Evolutionary conservation across 768 basidiomycete species (phyloP), one percentile per base, ranked within the genome.

Genomic region (Tylopilus balloui): DNA sequence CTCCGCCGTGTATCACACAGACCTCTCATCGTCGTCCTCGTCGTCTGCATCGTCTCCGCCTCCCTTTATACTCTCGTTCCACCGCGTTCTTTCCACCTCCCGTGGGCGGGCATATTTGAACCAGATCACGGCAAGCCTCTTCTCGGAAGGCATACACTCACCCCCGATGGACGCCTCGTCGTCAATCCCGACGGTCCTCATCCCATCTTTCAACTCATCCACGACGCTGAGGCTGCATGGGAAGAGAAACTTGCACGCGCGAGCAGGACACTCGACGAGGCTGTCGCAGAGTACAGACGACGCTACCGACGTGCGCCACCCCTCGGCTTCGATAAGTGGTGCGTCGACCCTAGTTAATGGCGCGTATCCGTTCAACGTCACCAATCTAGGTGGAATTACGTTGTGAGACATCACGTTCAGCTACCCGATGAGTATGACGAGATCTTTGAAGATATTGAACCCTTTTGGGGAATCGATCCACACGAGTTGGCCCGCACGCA

Each of bases 371-470:
- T n/a, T n/a, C n/a, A n/a, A n/a, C n/a, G n/a, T n/a, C n/a, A n/a
- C n/a, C n/a, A n/a, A n/a, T n/a, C 31, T 14, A 68, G 73, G 74
- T 77, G 74, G 75, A 53, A 64, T 19, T 77, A 73, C 48, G 70
- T 71, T 6, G 60, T 65, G n/a, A 53, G 55, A 42, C 53, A 77
- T 51, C 52, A 66, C 24, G 66, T 77, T 2, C 69, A 66, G 36
- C 63, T 77, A 1, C 71, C 69, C 14, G 76, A 77, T 51, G 75
- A 77, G 47, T 77, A 77, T 40, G 74, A 77, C 57, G 72, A 74
- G 51, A 75, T 76, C 42, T 55, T 64, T 46, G 52, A 60, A 7
- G 66, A 74, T 44, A 50, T 75, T 9, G 64, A 67, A 21, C 67
- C 69, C 0, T 72, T 64, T 55, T 71, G 64, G 63, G 73, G 68